Conservation (phyloP, 139 green algal genomes). For the Tetradesmus lagerheimii region DNA sequence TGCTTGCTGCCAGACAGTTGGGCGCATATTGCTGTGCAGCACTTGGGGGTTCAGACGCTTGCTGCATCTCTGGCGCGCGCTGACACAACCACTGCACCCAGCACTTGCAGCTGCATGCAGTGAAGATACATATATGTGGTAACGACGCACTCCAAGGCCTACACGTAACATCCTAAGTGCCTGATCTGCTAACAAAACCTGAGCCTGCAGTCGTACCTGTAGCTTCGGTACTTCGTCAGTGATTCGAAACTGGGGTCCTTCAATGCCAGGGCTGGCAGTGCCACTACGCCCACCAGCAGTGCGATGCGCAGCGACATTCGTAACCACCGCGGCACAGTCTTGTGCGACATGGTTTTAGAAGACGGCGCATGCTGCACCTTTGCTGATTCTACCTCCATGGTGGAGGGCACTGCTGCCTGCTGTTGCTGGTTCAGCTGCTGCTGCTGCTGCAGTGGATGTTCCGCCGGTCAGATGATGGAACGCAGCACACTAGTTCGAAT, state of each 20-base stretch:
- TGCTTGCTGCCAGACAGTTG: too few species aligned
- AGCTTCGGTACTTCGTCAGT: not conserved
- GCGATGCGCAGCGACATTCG: not conserved
- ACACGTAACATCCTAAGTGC: too few species aligned
- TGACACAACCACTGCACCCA: too few species aligned
- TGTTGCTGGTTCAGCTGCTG: not conserved
- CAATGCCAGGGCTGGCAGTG: not conserved
- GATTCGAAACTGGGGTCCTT: not conserved
- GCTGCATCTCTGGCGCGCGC: too few species aligned
- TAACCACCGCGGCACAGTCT: constrained; percentile 3
- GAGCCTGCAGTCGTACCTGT: not conserved
- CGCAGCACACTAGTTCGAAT: too few species aligned
- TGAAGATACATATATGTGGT: too few species aligned
- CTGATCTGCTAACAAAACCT: too few species aligned
- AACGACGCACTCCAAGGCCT: too few species aligned
- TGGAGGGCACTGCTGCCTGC: not conserved
- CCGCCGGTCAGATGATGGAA: not conserved
- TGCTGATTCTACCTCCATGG: not conserved
- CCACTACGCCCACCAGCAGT: not conserved
- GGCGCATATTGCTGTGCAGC: too few species aligned
- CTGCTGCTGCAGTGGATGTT: not conserved
- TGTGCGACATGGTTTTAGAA: not conserved
- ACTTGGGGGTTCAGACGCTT: too few species aligned
- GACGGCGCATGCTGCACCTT: not conserved
- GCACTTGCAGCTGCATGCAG: too few species aligned